Conservation (phyloP, 208 protist species). For the Acanthamoeba lenticulata region DNA sequence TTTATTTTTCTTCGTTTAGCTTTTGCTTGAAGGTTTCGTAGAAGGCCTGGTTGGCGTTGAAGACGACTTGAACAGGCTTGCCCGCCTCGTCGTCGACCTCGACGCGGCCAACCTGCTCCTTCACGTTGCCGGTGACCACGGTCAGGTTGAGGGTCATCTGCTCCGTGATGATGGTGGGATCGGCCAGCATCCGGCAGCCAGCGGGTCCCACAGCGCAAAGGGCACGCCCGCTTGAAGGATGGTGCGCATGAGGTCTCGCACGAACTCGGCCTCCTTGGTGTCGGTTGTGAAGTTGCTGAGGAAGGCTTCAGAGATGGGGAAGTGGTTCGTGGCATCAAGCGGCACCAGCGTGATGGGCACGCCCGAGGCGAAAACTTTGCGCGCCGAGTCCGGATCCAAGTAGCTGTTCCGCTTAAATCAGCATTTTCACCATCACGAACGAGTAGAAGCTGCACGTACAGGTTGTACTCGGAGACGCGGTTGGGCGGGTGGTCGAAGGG, state of each 20-base stretch:
- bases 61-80: background rate
- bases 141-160: background rate
- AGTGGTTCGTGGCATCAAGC: background rate
- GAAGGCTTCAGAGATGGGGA: background rate
- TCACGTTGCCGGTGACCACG: background rate
- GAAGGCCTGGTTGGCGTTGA: background rate
- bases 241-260: background rate
- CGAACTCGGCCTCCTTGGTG: background rate
- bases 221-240: background rate
- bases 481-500: background rate
- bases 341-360: background rate
- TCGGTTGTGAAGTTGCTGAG: background rate
- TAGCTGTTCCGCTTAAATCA: background rate
- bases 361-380: background rate
- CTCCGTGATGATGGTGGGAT: background rate
- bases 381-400: background rate
- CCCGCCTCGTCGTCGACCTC: background rate
- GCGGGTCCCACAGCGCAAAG: background rate
- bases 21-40: background rate
- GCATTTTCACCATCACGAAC: background rate
- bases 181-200: background rate
- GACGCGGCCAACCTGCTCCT: background rate
- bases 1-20: no score
- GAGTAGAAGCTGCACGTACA: background rate
- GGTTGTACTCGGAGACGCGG: background rate